Conservation (phyloP, 306 rosid genomes). For the Prunus dulcis region DNA sequence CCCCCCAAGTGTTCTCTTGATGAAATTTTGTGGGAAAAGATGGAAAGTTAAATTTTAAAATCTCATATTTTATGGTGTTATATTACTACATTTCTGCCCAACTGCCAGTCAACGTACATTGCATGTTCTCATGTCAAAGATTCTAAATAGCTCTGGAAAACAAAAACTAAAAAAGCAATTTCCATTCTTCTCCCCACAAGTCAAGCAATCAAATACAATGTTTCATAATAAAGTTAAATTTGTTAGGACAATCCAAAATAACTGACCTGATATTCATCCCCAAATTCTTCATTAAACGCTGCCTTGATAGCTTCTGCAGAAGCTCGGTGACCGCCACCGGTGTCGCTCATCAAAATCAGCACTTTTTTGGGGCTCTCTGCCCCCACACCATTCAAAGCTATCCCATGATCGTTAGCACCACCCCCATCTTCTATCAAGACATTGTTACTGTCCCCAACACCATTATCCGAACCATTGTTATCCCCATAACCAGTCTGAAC, state of each 20-base stretch:
- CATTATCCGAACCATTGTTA: slow-evolving; percentile 27
- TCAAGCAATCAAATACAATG: slow-evolving; percentile 3
- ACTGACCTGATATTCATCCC: slow-evolving; percentile 79
- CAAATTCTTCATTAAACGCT: slow-evolving; percentile 75
- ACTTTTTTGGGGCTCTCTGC: slow-evolving; percentile 54
- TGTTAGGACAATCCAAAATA: neutral
- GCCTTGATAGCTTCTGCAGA: slow-evolving; percentile 96
- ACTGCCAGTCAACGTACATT: neutral
- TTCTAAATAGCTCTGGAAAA: neutral
- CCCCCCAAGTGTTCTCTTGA: neutral
- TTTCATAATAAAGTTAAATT: neutral
- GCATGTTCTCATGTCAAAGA: neutral
- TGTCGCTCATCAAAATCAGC: slow-evolving; percentile 95
- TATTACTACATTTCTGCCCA: neutral
- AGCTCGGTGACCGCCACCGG: slow-evolving; percentile 99
- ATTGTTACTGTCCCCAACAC: slow-evolving; percentile 27
- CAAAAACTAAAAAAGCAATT: neutral
- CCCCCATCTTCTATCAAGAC: slow-evolving; percentile 37
- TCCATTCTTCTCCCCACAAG: neutral
- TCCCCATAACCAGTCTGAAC: slow-evolving; percentile 35
- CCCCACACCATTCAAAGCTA: slow-evolving; percentile 37
- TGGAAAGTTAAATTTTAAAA: neutral
- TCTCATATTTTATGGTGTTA: neutral
- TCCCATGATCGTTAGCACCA: slow-evolving; percentile 25
- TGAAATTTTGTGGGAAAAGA: neutral